Percentiles rank a stretch among this genome's conserved stretches.
Evolutionary conservation across 1,284 basidiomycete species (phyloP).

Genomic region (Cryptococcus depauperatus): DNA sequence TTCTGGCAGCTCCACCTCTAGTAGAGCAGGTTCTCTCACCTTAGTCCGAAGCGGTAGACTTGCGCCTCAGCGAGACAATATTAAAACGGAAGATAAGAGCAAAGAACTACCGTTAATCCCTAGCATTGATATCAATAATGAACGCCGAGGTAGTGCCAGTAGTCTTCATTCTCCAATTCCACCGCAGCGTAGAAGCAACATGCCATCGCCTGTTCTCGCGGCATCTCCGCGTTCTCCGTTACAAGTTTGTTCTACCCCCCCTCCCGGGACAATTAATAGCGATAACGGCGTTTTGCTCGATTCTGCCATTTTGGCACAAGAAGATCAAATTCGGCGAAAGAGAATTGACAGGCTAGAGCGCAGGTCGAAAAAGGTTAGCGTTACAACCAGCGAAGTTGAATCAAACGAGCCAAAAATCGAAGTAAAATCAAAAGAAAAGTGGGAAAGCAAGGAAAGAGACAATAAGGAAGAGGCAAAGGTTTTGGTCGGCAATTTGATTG

Average conservation of each 20-base stretch:
- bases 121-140: background rate
- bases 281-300: constrained; percentile 41
- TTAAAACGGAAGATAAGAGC: constrained; percentile 2
- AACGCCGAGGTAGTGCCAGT: constrained; percentile 6
- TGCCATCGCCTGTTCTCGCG: constrained; percentile 17
- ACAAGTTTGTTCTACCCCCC: constrained; percentile 10
- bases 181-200: constrained; percentile 28
- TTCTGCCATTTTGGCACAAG: constrained; percentile 70
- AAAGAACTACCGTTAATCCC: constrained; percentile 16
- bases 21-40: constrained; percentile 34
- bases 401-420: constrained; percentile 33
- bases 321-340: constrained; percentile 65
- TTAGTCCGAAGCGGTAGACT: constrained; percentile 31
- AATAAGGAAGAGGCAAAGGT: constrained; percentile 49
- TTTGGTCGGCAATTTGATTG: constrained; percentile 88
- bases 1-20: constrained; percentile 25
- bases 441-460: constrained; percentile 13
- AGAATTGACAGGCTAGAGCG: constrained; percentile 49
- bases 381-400: constrained; percentile 45
- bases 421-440: constrained; percentile 29
- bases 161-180: constrained; percentile 2
- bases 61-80: constrained; percentile 14
- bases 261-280: constrained; percentile 33
- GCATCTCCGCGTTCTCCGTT: constrained; percentile 26
- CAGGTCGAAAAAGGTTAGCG: constrained; percentile 56